phyloP scores from a whole-genome alignment of 140 eudicot genomes.

The Bidens hawaiensis region DNA sequence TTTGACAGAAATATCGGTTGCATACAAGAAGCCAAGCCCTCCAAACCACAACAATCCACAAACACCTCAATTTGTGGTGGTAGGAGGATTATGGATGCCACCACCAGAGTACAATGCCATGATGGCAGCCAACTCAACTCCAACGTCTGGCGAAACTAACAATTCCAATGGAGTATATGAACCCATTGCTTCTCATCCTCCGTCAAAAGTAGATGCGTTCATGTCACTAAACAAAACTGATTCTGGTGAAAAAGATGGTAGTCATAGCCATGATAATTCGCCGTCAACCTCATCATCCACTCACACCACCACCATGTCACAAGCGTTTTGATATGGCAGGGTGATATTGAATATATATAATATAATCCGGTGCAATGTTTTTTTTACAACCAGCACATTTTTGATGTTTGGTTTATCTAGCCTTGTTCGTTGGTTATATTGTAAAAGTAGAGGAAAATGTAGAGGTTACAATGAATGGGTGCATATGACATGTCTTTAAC shows the following conservation, averaged over 20 bases:
- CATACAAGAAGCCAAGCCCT: conserved; percentile 80
- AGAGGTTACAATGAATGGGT: conserved; percentile 17
- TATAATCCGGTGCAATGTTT: conserved; percentile 8
- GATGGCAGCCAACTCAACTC: conserved; percentile 35
- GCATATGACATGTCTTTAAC: conserved; percentile 16
- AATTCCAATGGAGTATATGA: conserved; percentile 54
- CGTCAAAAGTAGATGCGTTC: conserved; percentile 6
- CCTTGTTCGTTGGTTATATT: conserved; percentile 15
- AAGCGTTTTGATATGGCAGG: conserved; percentile 25
- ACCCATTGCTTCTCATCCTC: conserved; percentile 56
- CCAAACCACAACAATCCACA: conserved; percentile 47
- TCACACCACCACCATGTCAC: conserved; percentile 52
- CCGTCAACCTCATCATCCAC: conserved; percentile 65
- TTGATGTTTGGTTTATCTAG: neutral
- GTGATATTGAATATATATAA: too few relatives aligned
- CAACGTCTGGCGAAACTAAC: conserved; percentile 38
- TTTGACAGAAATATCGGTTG: conserved; percentile 73
- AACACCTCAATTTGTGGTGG: conserved; percentile 92
- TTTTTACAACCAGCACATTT: neutral
- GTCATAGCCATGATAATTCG: conserved; percentile 41
- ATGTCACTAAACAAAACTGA: conserved; percentile 30
- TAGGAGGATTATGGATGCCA: conserved; percentile 97
- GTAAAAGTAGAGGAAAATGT: conserved; percentile 21
- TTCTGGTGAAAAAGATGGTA: conserved; percentile 28
- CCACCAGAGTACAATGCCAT: conserved; percentile 80